phyloP scores from a whole-genome alignment of 1,139 yeast species.

The Geotrichum macrosporum region DNA sequence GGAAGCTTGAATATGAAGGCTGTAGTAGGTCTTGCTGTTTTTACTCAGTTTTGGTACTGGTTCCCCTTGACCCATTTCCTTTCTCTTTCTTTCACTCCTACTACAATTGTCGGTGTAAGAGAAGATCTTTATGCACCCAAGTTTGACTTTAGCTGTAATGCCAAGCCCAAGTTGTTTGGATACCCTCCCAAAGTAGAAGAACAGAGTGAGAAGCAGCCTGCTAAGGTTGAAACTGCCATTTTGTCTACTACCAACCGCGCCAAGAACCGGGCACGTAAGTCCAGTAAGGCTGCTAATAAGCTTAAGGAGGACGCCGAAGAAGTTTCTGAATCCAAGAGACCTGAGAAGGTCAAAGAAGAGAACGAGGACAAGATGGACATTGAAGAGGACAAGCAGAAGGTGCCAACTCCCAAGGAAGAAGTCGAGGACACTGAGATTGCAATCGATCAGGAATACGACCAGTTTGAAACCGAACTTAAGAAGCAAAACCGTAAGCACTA shows the following conservation, averaged over 20 bases:
- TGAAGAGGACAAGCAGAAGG: slow-evolving; percentile 36
- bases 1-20: slow-evolving; percentile 88
- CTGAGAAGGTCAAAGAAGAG: slow-evolving; percentile 27
- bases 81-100: slow-evolving; percentile 88
- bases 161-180: slow-evolving; percentile 73
- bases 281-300: slow-evolving; percentile 31
- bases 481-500: slow-evolving; percentile 50
- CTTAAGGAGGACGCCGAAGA: slow-evolving; percentile 49
- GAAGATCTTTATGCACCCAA: slow-evolving; percentile 84
- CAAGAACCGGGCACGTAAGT: slow-evolving; percentile 82
- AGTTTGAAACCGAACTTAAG: slow-evolving; percentile 24
- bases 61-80: slow-evolving; percentile 93
- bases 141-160: slow-evolving; percentile 74
- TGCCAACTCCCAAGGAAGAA: slow-evolving; percentile 18
- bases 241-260: slow-evolving; percentile 91
- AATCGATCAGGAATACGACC: slow-evolving; percentile 25
- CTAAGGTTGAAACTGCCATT: slow-evolving; percentile 88
- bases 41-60: slow-evolving; percentile 98
- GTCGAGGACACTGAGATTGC: slow-evolving; percentile 22
- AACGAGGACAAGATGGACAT: slow-evolving; percentile 29
- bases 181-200: slow-evolving; percentile 89
- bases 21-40: slow-evolving; percentile 85
- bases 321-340: slow-evolving; percentile 32
- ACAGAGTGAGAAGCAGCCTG: slow-evolving; percentile 76
- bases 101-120: slow-evolving; percentile 82